Evolutionary conservation across 2,329 filamentous ascomycete genomes (phyloP).

Genomic region (Zymoseptoria brevis): DNA sequence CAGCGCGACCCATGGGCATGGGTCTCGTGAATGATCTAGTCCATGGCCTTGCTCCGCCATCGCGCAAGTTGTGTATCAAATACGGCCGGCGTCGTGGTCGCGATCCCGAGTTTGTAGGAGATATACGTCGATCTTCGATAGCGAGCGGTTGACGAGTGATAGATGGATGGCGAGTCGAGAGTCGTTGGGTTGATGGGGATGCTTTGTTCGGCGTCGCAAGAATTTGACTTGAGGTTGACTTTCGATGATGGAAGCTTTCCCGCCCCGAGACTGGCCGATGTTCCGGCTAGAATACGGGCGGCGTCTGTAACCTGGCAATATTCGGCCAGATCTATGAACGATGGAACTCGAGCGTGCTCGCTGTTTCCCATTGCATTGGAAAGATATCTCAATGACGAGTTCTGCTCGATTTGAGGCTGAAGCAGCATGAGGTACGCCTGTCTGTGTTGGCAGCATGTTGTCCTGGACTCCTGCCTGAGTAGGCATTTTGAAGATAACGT

Average conservation of each 20-base stretch:
- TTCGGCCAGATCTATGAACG: neutral
- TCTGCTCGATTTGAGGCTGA: too few species aligned
- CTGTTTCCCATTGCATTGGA: too few species aligned
- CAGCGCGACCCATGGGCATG: slow-evolving; percentile 91
- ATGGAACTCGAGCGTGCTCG: too few species aligned
- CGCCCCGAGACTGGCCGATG: neutral
- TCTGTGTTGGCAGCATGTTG: too few species aligned
- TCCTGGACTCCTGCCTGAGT: too few species aligned
- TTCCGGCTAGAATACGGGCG: neutral
- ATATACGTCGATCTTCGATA: neutral
- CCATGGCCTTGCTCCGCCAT: slow-evolving; percentile 26
- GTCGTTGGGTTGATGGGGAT: neutral
- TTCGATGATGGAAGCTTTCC: neutral
- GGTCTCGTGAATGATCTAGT: slow-evolving; percentile 92
- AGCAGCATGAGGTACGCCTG: too few species aligned
- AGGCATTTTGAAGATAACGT: neutral
- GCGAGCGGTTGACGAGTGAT: neutral
- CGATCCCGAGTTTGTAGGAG: neutral
- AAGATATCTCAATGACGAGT: too few species aligned
- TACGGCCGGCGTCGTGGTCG: neutral
- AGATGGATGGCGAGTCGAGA: neutral
- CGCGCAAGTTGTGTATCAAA: slow-evolving; percentile 6
- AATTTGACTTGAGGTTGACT: neutral
- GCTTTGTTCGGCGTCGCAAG: neutral
- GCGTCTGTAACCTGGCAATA: neutral